A percentile compares a stretch with the other conserved stretches of the same genome.
phyloP scores from a whole-genome alignment of 1,284 basidiomycete species.

The Boletus semigastroideus region DNA sequence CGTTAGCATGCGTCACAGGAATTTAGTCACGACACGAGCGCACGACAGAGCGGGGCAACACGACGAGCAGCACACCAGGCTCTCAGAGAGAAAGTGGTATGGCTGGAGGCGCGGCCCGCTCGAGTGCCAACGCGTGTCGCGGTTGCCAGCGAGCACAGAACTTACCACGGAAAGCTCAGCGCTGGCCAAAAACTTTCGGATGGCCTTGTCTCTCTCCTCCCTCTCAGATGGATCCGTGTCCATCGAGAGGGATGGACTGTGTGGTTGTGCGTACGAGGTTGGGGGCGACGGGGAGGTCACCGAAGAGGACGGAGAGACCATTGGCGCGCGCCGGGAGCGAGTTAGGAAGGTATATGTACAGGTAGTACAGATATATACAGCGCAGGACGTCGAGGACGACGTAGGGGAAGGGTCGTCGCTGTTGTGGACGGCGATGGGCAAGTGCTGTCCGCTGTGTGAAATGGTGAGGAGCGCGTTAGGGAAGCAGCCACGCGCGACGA shows the following conservation, averaged over 20 bases:
- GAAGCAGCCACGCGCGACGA: slow-evolving; percentile 43
- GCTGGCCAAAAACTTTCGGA: slow-evolving; percentile 70
- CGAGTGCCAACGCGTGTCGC: slow-evolving; percentile 46
- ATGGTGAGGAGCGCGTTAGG: slow-evolving; percentile 42
- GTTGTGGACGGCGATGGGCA: slow-evolving; percentile 38
- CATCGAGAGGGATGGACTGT: slow-evolving; percentile 41
- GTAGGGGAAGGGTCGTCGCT: slow-evolving; percentile 1
- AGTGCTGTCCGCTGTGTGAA: slow-evolving; percentile 32
- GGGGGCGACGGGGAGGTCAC: slow-evolving; percentile 76
- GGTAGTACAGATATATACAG: slow-evolving; percentile 9
- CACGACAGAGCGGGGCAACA: neutral
- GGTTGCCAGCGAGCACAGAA: slow-evolving; percentile 29
- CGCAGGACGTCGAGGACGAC: slow-evolving; percentile 7
- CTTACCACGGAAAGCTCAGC: slow-evolving; percentile 75
- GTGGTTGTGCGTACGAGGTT: slow-evolving; percentile 53
- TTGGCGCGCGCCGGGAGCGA: slow-evolving; percentile 43
- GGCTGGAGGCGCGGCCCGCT: slow-evolving; percentile 14
- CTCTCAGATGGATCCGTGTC: slow-evolving; percentile 43
- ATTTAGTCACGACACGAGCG: slow-evolving; percentile 7
- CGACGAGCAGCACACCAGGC: neutral
- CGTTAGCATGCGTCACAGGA: slow-evolving; percentile 30
- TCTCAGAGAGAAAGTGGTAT: neutral
- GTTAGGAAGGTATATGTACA: slow-evolving; percentile 12
- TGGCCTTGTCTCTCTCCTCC: slow-evolving; percentile 60
- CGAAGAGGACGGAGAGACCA: slow-evolving; percentile 76